These are phyloP conservation scores for Lactarius vividus DNA, from an alignment of 768 basidiomycete species.

Conservation along the genomic window DNA sequence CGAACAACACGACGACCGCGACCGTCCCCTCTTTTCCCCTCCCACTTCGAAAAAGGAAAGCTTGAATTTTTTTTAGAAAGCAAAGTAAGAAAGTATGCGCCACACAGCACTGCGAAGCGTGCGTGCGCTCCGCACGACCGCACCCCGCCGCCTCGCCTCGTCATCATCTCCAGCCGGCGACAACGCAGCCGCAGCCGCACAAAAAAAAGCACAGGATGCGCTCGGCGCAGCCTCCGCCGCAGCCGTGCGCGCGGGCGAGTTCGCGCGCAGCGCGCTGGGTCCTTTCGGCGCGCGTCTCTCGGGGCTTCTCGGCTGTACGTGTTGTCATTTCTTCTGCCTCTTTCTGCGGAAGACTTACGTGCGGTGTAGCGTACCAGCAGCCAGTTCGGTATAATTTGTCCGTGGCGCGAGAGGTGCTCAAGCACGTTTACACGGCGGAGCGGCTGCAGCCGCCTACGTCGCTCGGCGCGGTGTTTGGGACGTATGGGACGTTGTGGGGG, in stretches of 20 bases:
- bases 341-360: not conserved
- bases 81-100: constrained; percentile 6
- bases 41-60: not conserved
- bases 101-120: not conserved
- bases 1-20: not conserved
- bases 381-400: constrained; percentile 77
- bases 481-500: constrained; percentile 64
- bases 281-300: constrained; percentile 54
- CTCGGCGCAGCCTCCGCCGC: constrained; percentile 56
- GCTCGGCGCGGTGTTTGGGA: constrained; percentile 48
- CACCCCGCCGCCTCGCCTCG: constrained; percentile 17
- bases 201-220: constrained; percentile 71
- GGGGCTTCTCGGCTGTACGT: constrained; percentile 55
- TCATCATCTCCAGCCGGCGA: constrained; percentile 1
- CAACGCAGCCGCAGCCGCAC: constrained; percentile 42
- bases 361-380: constrained; percentile 60
- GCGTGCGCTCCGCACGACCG: constrained; percentile 4
- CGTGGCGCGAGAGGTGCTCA: constrained; percentile 68
- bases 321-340: not conserved
- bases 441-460: constrained; percentile 64
- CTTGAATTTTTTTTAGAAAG: not conserved
- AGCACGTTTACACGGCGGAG: constrained; percentile 53
- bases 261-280: constrained; percentile 47
- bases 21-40: not conserved
- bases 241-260: constrained; percentile 52